phyloP scores from a whole-genome alignment of 495 filamentous ascomycete genomes.

The Amorphotheca resinae region DNA sequence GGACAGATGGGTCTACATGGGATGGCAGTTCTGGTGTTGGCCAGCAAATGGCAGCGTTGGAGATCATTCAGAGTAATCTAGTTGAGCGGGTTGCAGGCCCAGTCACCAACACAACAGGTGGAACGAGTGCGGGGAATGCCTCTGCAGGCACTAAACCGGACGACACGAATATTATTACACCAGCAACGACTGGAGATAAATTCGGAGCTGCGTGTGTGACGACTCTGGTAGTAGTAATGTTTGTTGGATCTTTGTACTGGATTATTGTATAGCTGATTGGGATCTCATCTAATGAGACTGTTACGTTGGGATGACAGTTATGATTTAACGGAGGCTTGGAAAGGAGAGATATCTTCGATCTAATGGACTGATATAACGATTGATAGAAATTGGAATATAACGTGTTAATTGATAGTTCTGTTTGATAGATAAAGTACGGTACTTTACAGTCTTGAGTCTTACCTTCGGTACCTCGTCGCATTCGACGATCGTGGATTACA shows the following conservation, averaged over 20 bases:
- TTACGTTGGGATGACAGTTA: too few relatives aligned
- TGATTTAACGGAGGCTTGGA: too few relatives aligned
- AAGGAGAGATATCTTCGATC: too few relatives aligned
- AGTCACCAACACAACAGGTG: constrained; percentile 51
- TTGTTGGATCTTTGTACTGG: constrained; percentile 31
- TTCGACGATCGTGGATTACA: too few relatives aligned
- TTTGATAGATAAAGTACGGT: too few relatives aligned
- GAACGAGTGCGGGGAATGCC: constrained; percentile 51
- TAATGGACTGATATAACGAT: too few relatives aligned
- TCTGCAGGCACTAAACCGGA: background rate
- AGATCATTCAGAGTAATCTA: constrained; percentile 49
- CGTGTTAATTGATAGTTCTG: too few relatives aligned
- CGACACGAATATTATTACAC: background rate
- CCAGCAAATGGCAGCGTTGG: constrained; percentile 59
- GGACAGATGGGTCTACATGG: constrained; percentile 39
- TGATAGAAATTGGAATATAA: too few relatives aligned
- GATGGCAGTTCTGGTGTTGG: constrained; percentile 52
- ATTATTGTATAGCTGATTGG: constrained; percentile 9
- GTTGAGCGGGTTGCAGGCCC: constrained; percentile 36
- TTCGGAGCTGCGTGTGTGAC: constrained; percentile 57
- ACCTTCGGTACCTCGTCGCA: too few relatives aligned
- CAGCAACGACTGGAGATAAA: constrained; percentile 33
- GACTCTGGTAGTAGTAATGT: constrained; percentile 38
- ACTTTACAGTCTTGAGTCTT: too few relatives aligned
- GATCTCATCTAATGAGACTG: too few relatives aligned